These are phyloP conservation scores for Taphrina communis DNA, from an alignment of 1,139 yeast species.

Conservation along the genomic window DNA sequence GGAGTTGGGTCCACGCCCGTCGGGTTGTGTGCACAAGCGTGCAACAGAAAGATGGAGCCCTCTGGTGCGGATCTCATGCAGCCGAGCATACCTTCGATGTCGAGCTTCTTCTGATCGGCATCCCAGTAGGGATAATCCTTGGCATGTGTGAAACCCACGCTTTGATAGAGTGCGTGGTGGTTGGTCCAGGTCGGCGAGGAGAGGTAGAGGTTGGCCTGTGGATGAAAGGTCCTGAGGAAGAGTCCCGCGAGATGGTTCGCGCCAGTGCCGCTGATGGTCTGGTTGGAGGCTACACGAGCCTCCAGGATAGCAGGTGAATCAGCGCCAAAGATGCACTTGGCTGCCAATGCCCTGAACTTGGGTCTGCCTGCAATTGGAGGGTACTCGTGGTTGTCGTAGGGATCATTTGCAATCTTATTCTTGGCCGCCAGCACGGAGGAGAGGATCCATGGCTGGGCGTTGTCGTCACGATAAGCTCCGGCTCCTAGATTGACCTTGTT, in stretches of 20 bases:
- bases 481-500: slow-evolving; percentile 71
- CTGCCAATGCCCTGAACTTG: slow-evolving; percentile 71
- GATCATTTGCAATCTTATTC: slow-evolving; percentile 60
- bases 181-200: slow-evolving; percentile 97
- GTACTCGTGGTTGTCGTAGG: slow-evolving; percentile 86
- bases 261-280: slow-evolving; percentile 93
- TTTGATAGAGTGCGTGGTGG: slow-evolving; percentile 79
- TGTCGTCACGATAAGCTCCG: slow-evolving; percentile 88
- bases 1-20: slow-evolving; percentile 88
- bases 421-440: slow-evolving; percentile 84
- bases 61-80: slow-evolving; percentile 51
- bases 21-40: slow-evolving; percentile 97
- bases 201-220: slow-evolving; percentile 61
- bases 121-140: slow-evolving; percentile 81
- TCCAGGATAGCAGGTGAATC: slow-evolving; percentile 44
- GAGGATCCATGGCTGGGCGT: slow-evolving; percentile 85
- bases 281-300: slow-evolving; percentile 60
- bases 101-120: slow-evolving; percentile 64
- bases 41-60: slow-evolving; percentile 74
- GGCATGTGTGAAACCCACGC: slow-evolving; percentile 67
- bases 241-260: slow-evolving; percentile 87
- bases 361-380: slow-evolving; percentile 80
- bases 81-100: slow-evolving; percentile 56
- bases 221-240: slow-evolving; percentile 60
- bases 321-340: slow-evolving; percentile 75